A percentile compares a stretch with the other conserved stretches of the same genome.
Evolutionary conservation across 805 yeast genomes (phyloP).

Genomic region (Kodamaea hsintzibuensis): DNA sequence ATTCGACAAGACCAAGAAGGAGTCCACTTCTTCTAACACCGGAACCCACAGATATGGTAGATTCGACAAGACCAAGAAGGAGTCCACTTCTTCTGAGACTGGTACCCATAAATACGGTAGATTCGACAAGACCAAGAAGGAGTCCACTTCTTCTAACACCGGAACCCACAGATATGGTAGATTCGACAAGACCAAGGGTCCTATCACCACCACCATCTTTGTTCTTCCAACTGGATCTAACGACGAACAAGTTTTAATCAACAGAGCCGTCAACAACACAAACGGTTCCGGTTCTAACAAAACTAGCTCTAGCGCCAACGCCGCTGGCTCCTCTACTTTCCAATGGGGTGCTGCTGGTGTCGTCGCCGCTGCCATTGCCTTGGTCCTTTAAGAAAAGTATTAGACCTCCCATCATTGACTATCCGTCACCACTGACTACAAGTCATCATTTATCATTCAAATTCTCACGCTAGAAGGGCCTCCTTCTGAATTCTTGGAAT

Average conservation of each 20-base stretch:
- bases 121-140: constrained; percentile 49
- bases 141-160: constrained; percentile 12
- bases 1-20: constrained; percentile 49
- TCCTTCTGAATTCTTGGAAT: background rate
- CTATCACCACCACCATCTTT: constrained; percentile 38
- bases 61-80: constrained; percentile 49
- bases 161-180: constrained; percentile 56
- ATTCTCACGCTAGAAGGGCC: background rate
- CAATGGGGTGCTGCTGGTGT: constrained; percentile 42
- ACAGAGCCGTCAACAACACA: constrained; percentile 15
- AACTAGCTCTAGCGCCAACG: constrained; percentile 19
- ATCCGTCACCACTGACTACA: background rate
- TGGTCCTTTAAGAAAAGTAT: constrained; percentile 38
- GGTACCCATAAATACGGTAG: constrained; percentile 56
- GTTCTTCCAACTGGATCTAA: constrained; percentile 17
- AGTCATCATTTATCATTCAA: background rate
- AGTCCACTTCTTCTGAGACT: constrained; percentile 12
- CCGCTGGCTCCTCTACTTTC: constrained; percentile 24
- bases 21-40: constrained; percentile 12
- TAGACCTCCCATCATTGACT: background rate
- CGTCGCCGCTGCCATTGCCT: constrained; percentile 50
- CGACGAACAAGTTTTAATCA: constrained; percentile 8
- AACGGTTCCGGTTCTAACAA: constrained; percentile 19
- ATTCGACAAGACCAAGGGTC: constrained; percentile 51
- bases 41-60: constrained; percentile 56